Percentiles rank a stretch among this genome's conserved stretches.
These are phyloP conservation scores for Prunus padus DNA, from an alignment of 306 rosid genomes.

Conservation along the genomic window DNA sequence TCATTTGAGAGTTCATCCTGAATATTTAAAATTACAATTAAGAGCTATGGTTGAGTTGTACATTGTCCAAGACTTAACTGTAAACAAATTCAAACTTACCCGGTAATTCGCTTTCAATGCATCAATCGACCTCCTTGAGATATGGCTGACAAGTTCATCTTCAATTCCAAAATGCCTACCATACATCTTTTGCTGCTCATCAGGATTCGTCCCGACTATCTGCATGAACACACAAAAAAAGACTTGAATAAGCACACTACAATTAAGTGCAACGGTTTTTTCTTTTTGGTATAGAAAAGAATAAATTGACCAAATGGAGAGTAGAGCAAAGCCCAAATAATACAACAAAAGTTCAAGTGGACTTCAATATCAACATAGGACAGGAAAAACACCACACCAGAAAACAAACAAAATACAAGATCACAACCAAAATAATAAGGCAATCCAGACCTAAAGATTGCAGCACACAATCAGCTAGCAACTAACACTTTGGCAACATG, in stretches of 20 bases:
- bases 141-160: constrained; percentile 93
- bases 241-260: not conserved
- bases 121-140: constrained; percentile 82
- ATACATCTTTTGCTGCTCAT: constrained; percentile 91
- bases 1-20: constrained; percentile 75
- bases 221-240: constrained; percentile 35
- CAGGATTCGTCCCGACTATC: constrained; percentile 73
- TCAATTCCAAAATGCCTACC: constrained; percentile 95
- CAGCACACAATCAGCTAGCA: too few relatives aligned
- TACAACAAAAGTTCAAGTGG: too few relatives aligned
- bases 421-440: too few relatives aligned
- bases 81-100: constrained; percentile 44
- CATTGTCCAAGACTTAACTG: not conserved
- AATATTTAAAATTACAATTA: constrained; percentile 14
- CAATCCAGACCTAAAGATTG: too few relatives aligned
- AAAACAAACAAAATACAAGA: too few relatives aligned
- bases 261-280: too few relatives aligned
- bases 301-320: too few relatives aligned
- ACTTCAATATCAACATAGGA: too few relatives aligned
- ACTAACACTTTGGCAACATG: too few relatives aligned
- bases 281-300: too few relatives aligned
- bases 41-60: not conserved
- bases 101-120: constrained; percentile 73
- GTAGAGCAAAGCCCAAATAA: too few relatives aligned
- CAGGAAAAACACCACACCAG: too few relatives aligned